These are phyloP conservation scores for Teunomyces barrocoloradensis DNA, from an alignment of 805 yeast genomes.

Conservation along the genomic window DNA sequence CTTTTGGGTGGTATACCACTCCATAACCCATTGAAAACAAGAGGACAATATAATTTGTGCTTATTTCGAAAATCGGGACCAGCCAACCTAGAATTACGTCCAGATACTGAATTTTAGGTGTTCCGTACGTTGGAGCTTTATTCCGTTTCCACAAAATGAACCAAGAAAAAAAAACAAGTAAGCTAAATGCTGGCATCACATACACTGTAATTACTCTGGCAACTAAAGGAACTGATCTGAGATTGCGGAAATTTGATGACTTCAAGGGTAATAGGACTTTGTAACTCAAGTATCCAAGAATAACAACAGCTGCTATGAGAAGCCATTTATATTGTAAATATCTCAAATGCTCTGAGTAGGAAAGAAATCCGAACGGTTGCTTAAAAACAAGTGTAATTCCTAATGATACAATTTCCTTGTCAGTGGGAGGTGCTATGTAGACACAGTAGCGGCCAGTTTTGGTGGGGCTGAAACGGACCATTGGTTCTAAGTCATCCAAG, in stretches of 20 bases:
- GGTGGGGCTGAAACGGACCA: conserved; percentile 8
- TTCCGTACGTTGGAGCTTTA: no score
- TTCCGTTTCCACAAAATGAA: conserved; percentile 2
- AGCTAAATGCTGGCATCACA: conserved; percentile 19
- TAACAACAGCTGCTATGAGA: conserved; percentile 13
- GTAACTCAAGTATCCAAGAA: conserved; percentile 20
- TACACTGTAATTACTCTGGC: conserved; percentile 27
- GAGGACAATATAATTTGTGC: conserved; percentile 15
- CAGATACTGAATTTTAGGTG: no score
- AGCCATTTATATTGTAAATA: conserved; percentile 16
- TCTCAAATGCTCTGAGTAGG: conserved; percentile 12
- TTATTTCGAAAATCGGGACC: conserved; percentile 4
- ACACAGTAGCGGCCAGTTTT: conserved; percentile 31
- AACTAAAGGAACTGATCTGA: conserved; percentile 27
- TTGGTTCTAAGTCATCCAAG: conserved; percentile 2
- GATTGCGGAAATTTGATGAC: conserved; percentile 15
- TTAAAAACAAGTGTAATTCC: conserved; percentile 16
- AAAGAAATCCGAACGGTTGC: conserved; percentile 26
- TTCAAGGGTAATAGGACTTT: conserved; percentile 20
- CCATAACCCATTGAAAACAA: conserved; percentile 37
- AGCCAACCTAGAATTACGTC: neutral
- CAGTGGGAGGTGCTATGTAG: conserved; percentile 23
- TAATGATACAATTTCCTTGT: conserved; percentile 8
- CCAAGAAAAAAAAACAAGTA: neutral
- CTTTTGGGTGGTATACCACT: conserved; percentile 25